Conservation (phyloP, 352 stramenopile species). For the Globisporangium nodosum region DNA sequence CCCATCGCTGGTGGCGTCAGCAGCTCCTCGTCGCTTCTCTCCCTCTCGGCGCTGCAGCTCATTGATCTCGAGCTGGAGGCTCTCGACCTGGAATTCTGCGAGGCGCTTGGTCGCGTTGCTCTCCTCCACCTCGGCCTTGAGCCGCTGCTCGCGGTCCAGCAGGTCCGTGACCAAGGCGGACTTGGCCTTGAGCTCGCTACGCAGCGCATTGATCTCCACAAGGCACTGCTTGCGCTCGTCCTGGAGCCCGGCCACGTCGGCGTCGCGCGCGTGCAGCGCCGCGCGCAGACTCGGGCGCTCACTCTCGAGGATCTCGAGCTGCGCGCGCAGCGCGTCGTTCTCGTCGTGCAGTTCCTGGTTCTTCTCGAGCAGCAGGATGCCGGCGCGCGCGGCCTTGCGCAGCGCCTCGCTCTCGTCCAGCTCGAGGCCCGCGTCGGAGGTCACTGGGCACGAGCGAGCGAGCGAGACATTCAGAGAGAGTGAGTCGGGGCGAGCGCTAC, state of each 20-base stretch:
- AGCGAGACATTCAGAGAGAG: background rate
- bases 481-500: background rate
- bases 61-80: conserved; percentile 23
- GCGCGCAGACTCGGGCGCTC: conserved; percentile 38
- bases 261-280: conserved; percentile 29
- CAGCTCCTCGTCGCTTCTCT: conserved; percentile 5
- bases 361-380: conserved; percentile 67
- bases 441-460: conserved; percentile 8
- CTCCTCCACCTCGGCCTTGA: conserved; percentile 29
- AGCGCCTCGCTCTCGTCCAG: conserved; percentile 62
- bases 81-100: conserved; percentile 30
- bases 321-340: conserved; percentile 45
- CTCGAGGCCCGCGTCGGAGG: conserved; percentile 32
- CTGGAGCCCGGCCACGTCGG: conserved; percentile 33
- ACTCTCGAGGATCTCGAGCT: conserved; percentile 46
- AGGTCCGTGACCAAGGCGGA: conserved; percentile 49
- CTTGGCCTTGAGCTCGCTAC: conserved; percentile 53
- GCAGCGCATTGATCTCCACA: conserved; percentile 47
- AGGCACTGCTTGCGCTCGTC: conserved; percentile 39
- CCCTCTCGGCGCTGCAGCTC: conserved; percentile 11
- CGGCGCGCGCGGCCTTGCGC: conserved; percentile 54
- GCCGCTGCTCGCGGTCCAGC: conserved; percentile 43
- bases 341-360: conserved; percentile 67
- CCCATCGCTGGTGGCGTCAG: conserved; percentile 7
- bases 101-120: conserved; percentile 20